These are phyloP conservation scores for Eucalyptus cloeziana DNA, from an alignment of 345 rosid species.

Conservation along the genomic window DNA sequence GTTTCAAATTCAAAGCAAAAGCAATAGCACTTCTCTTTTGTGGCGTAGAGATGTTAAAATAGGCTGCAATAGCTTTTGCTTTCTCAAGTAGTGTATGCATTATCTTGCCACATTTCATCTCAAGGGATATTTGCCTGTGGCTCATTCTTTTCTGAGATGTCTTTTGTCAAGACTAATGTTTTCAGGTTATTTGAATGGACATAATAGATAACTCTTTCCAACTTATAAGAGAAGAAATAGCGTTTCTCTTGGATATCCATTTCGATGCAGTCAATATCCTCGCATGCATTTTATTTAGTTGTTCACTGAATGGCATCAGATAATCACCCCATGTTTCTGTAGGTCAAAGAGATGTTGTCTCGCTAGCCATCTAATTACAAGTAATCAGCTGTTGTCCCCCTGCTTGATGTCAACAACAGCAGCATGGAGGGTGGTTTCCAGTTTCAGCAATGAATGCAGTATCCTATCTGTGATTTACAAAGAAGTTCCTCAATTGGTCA, in stretches of 20 bases:
- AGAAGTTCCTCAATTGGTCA: too few relatives aligned
- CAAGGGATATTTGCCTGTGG: background rate
- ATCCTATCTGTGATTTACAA: too few relatives aligned
- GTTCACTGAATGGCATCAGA: background rate
- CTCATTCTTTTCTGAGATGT: background rate
- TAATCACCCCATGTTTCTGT: background rate
- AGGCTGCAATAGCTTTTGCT: background rate
- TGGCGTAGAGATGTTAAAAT: background rate
- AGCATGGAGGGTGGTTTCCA: too few relatives aligned
- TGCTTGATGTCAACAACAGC: too few relatives aligned
- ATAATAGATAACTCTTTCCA: background rate
- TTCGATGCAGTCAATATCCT: background rate
- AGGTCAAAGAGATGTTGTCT: slow-evolving; percentile 1
- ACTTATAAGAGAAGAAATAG: background rate
- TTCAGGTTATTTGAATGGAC: background rate
- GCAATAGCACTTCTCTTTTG: background rate
- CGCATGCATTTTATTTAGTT: background rate
- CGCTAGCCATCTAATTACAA: background rate
- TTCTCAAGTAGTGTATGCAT: background rate
- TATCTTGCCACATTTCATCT: background rate
- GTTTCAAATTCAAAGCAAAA: background rate
- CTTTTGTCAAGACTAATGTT: background rate
- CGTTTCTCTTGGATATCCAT: background rate
- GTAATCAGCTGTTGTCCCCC: too few relatives aligned
- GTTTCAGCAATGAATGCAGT: too few relatives aligned